Conservation (phyloP, 2,329 filamentous ascomycete genomes). For the Aspergillus melleus region DNA sequence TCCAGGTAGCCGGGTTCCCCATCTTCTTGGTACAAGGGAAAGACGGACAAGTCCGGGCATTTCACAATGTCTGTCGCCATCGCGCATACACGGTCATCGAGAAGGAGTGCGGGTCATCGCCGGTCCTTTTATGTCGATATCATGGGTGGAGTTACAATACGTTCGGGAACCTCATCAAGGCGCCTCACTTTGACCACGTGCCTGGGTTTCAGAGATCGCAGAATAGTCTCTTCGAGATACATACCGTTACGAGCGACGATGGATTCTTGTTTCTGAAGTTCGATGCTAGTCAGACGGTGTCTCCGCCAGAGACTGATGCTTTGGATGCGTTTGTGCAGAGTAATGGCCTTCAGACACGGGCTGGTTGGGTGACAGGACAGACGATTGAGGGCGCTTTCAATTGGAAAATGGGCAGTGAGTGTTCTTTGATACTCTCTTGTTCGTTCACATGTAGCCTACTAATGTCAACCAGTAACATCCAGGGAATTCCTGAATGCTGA, state of each 20-base stretch:
- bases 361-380: conserved; percentile 29
- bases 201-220: conserved; percentile 57
- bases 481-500: background rate
- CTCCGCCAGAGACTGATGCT: background rate
- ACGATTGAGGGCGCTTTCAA: conserved; percentile 31
- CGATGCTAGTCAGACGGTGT: conserved; percentile 10
- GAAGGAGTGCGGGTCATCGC: conserved; percentile 51
- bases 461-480: conserved; percentile 5
- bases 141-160: conserved; percentile 65
- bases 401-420: conserved; percentile 35
- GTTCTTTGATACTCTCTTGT: background rate
- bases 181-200: conserved; percentile 58
- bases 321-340: conserved; percentile 15
- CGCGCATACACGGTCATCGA: conserved; percentile 60
- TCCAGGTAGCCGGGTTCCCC: conserved; percentile 57
- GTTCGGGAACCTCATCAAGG: conserved; percentile 59
- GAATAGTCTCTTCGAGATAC: conserved; percentile 54
- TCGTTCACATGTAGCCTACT: background rate
- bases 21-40: conserved; percentile 56
- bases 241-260: conserved; percentile 19
- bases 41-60: conserved; percentile 55
- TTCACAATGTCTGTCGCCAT: conserved; percentile 65
- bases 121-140: conserved; percentile 60
- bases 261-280: conserved; percentile 33
- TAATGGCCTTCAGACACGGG: conserved; percentile 11